Percentiles rank a stretch among this genome's conserved stretches.
These are phyloP conservation scores for Syncephalastrum monosporum DNA, from an alignment of 371 early-diverging fungal species.

Conservation along the genomic window DNA sequence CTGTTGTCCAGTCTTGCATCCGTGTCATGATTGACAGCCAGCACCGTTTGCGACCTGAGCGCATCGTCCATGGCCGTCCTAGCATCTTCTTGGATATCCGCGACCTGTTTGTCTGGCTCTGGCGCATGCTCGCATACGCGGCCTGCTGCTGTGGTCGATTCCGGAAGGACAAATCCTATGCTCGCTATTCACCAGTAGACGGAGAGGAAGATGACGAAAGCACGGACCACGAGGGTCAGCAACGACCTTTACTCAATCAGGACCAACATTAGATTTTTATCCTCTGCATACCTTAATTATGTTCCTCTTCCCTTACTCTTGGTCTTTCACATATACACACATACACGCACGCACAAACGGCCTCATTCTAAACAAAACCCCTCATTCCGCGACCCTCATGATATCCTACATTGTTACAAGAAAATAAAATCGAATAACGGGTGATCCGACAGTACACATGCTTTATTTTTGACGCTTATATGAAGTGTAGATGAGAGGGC, in stretches of 20 bases:
- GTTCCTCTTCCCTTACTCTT: too few species aligned
- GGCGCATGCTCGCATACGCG: constrained; percentile 2
- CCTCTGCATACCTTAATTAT: too few species aligned
- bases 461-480: too few species aligned
- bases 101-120: constrained; percentile 1
- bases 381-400: too few species aligned
- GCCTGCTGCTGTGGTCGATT: constrained; percentile 7
- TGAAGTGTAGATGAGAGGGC: too few species aligned
- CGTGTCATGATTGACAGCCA: constrained; percentile 55
- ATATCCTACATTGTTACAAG: too few species aligned
- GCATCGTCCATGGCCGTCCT: constrained; percentile 34
- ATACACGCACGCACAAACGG: too few species aligned
- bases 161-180: constrained; percentile 16
- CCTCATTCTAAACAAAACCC: too few species aligned
- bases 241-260: constrained; percentile 9
- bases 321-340: too few species aligned
- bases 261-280: too few species aligned
- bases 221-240: constrained; percentile 2
- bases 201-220: constrained; percentile 6
- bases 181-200: constrained; percentile 4
- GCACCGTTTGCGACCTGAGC: constrained; percentile 63
- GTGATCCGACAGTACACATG: too few species aligned
- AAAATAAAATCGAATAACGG: too few species aligned
- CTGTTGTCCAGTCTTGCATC: constrained; percentile 39
- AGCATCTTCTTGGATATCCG: constrained; percentile 30